Percentiles rank a stretch among this genome's conserved stretches.
These are phyloP conservation scores for Nannochloropsis salina DNA, from an alignment of 108 stramenopile genomes.

Conservation along the genomic window DNA sequence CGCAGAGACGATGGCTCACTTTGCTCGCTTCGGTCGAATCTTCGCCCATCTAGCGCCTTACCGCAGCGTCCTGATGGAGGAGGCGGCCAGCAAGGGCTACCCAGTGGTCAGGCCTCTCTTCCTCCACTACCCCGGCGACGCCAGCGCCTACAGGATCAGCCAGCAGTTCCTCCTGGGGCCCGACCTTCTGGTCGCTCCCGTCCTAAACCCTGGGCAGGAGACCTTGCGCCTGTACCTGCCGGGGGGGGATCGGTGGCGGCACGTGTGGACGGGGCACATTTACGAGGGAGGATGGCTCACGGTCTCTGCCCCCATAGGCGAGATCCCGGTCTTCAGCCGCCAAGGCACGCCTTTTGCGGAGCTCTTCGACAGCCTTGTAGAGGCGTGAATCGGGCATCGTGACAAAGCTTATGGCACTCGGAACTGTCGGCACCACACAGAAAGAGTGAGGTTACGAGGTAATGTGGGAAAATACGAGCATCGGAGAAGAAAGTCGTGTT, in stretches of 20 bases:
- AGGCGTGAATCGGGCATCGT: neutral
- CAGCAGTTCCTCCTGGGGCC: neutral
- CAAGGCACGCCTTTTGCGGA: neutral
- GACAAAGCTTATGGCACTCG: too few species aligned
- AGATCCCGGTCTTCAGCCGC: neutral
- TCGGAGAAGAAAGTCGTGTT: too few species aligned
- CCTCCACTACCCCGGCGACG: constrained; percentile 47
- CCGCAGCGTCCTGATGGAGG: constrained; percentile 47
- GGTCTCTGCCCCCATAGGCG: neutral
- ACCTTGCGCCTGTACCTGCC: neutral
- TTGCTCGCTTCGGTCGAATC: constrained; percentile 49
- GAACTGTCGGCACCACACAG: too few species aligned
- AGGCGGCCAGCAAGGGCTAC: constrained; percentile 52
- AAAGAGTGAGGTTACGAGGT: too few species aligned
- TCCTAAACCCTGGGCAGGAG: neutral
- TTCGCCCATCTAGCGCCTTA: constrained; percentile 53
- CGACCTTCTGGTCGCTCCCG: neutral
- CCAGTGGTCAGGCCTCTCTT: constrained; percentile 58
- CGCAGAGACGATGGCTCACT: constrained; percentile 37
- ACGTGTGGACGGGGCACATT: neutral
- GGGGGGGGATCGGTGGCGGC: neutral
- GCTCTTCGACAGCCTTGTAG: neutral
- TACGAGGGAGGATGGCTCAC: neutral
- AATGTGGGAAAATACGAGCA: too few species aligned
- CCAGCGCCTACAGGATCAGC: neutral